These are phyloP conservation scores for Sclerotiophoma versabilis DNA, from an alignment of 2,329 filamentous ascomycete species.

Conservation along the genomic window DNA sequence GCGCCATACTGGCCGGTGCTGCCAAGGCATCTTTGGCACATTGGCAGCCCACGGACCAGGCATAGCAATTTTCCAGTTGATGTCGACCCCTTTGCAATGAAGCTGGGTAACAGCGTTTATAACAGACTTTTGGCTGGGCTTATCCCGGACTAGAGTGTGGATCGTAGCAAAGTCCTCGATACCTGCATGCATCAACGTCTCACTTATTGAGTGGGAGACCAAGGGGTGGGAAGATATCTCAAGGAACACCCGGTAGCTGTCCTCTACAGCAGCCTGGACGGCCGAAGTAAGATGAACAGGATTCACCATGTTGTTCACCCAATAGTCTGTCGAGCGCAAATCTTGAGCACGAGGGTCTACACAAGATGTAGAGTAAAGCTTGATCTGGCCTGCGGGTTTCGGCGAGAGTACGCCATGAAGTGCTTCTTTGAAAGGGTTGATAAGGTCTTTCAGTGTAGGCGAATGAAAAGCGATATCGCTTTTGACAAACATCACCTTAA, in stretches of 20 bases:
- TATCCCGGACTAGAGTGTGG: conserved; percentile 41
- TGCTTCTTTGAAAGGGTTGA: conserved; percentile 33
- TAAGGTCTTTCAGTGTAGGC: conserved; percentile 41
- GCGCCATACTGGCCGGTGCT: conserved; percentile 26
- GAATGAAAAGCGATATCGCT: conserved; percentile 53
- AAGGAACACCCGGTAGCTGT: conserved; percentile 50
- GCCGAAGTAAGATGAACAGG: conserved; percentile 48
- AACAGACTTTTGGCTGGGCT: conserved; percentile 34
- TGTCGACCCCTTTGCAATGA: conserved; percentile 35
- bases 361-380: conserved; percentile 46
- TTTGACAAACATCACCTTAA: conserved; percentile 46
- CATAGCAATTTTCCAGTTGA: conserved; percentile 25
- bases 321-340: conserved; percentile 44
- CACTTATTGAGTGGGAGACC: conserved; percentile 51
- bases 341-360: conserved; percentile 27
- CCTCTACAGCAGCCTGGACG: conserved; percentile 44
- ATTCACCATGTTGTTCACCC: conserved; percentile 50
- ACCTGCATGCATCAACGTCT: conserved; percentile 44
- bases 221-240: conserved; percentile 54
- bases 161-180: conserved; percentile 42
- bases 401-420: conserved; percentile 35
- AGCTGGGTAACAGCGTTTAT: conserved; percentile 39
- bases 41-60: conserved; percentile 18
- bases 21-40: conserved; percentile 36
- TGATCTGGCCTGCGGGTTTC: conserved; percentile 2